Evolutionary conservation across 768 basidiomycete genomes (phyloP).

Genomic region (Lactarius akahatsu): DNA sequence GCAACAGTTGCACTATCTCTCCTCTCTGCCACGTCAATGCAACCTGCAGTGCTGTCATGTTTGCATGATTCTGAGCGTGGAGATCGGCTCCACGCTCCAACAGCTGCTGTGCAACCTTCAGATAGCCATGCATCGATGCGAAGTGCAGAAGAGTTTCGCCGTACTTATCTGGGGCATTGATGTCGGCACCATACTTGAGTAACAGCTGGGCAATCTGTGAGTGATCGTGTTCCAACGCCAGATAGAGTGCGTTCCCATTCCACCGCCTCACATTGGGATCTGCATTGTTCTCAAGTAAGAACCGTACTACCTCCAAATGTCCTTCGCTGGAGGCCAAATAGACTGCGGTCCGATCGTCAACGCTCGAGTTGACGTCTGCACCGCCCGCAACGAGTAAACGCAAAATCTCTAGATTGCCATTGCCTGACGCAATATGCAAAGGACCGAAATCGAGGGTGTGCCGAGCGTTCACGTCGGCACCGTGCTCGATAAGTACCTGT

Average conservation of each 20-base stretch:
- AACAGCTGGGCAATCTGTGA: background rate
- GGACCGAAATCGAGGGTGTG: too few species aligned
- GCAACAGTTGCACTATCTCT: background rate
- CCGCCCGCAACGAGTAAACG: too few species aligned
- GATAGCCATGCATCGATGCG: background rate
- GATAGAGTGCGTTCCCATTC: background rate
- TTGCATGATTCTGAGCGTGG: background rate
- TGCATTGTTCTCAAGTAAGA: background rate
- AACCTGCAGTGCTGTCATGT: background rate
- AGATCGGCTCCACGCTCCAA: background rate
- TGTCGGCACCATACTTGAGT: background rate
- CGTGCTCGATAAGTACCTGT: too few species aligned
- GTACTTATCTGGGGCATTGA: background rate
- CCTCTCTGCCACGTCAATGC: background rate
- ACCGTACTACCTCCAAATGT: too few species aligned
- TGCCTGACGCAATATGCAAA: too few species aligned
- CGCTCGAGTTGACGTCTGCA: too few species aligned
- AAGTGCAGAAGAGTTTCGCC: background rate
- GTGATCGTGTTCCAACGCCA: background rate
- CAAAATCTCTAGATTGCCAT: too few species aligned
- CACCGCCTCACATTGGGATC: background rate
- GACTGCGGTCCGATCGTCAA: too few species aligned
- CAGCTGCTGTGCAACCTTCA: background rate
- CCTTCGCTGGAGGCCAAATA: fast-evolving
- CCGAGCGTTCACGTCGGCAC: too few species aligned